Evolutionary conservation across 805 yeast genomes (phyloP), one percentile per base, ranked within the genome.

Genomic region (Clavispora phyllophila): DNA sequence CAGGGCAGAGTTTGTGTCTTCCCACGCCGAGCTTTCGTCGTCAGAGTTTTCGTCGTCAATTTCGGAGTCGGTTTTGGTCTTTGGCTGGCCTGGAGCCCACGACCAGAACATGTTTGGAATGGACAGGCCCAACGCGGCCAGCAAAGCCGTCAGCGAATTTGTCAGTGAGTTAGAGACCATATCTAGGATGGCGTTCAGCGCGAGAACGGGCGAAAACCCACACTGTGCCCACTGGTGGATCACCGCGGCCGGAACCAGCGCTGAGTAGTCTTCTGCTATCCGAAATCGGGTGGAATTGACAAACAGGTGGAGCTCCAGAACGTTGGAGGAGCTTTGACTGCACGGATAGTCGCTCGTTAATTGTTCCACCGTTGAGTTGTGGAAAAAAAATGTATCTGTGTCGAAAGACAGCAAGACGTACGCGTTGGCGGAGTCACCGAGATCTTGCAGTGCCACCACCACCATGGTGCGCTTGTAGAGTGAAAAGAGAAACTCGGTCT

Each of bases 161-260:
- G 4, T 9, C 33, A 17, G 33, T 20, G 33, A 15, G 33, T 29
- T 29, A 13, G 33, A 8, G 5, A 10, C 31, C 10, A 18, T 17
- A 2, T 6, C 9, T 4, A 27, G 19, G 4, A 8, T 14, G 17
- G 33, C 20, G 6, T 4, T 17, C 20, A 15, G 33, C 33, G 15
- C 20, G 23, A 88, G 57, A 0, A 87, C 71, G 0, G 96, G 88
- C 0, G 86, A 72, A 41, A 66, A 75, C 0, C 96, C 97, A 51
- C 82, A 72, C 17, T 60, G 45, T 4, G 81, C 57, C 35, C 69
- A 68, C 2, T 62, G 49, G 31, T 56, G 53, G 31, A 81, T 62
- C 1, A 73, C 49, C 0, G 43, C 46, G 13, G 63, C 49, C 0
- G 73, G 60, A 54, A 76, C 82, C 1, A 68, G 65, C 10, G 36